These are phyloP conservation scores for Neofusicoccum laricinum DNA, from an alignment of 2,329 filamentous ascomycete species.

Conservation along the genomic window DNA sequence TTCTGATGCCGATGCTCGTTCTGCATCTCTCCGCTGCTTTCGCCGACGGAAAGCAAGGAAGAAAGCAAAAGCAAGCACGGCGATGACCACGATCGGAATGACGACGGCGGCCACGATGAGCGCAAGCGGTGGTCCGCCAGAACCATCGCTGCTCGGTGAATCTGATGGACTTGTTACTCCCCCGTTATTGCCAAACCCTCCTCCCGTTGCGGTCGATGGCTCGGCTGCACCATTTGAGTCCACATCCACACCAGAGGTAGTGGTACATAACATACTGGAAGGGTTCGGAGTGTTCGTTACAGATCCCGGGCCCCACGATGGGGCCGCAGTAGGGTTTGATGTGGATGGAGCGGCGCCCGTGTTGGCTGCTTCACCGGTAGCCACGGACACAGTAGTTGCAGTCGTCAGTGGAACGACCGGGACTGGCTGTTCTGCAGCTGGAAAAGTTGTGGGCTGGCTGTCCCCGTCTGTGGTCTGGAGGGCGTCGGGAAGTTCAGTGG, in stretches of 20 bases:
- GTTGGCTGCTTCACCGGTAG: too few species aligned
- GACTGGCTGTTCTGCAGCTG: background rate
- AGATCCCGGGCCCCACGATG: background rate
- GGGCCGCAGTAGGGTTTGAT: background rate
- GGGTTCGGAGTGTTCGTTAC: background rate
- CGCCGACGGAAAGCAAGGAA: constrained; percentile 10
- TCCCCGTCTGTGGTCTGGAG: background rate
- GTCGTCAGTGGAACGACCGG: background rate
- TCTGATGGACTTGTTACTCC: background rate
- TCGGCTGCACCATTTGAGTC: background rate
- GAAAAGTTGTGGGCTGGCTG: background rate
- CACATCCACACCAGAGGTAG: background rate
- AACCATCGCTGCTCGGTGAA: background rate
- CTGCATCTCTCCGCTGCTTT: background rate
- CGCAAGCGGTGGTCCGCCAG: background rate
- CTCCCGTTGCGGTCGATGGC: background rate
- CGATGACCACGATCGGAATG: background rate
- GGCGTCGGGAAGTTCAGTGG: background rate
- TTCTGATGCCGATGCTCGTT: background rate
- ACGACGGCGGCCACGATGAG: constrained; percentile 1
- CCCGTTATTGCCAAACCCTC: background rate
- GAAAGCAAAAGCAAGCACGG: background rate
- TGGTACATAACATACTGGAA: background rate
- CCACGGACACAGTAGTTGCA: background rate
- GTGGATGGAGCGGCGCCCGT: background rate